phyloP scores from a whole-genome alignment of 1,284 basidiomycete genomes.

The Trametes hirsuta region DNA sequence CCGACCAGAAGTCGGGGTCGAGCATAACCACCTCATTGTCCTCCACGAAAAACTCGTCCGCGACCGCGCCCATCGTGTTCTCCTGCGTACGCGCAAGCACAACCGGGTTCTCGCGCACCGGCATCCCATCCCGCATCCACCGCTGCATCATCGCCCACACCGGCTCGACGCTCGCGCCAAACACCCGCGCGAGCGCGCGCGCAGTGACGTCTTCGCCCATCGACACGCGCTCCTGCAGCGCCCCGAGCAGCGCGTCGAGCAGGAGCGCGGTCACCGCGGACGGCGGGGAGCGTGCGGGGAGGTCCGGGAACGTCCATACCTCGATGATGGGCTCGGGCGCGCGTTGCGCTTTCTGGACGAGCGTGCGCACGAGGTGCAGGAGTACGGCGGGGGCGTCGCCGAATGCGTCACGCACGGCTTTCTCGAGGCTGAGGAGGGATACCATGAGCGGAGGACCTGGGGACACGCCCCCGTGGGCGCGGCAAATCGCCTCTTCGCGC shows the following conservation, averaged over 20 bases:
- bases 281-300: slow-evolving; percentile 50
- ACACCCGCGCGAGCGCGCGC: slow-evolving; percentile 61
- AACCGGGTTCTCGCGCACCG: slow-evolving; percentile 41
- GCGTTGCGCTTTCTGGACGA: slow-evolving; percentile 35
- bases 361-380: slow-evolving; percentile 42
- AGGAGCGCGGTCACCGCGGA: slow-evolving; percentile 54
- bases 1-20: slow-evolving; percentile 82
- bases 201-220: slow-evolving; percentile 58
- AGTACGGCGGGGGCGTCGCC: slow-evolving; percentile 59
- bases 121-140: slow-evolving; percentile 81
- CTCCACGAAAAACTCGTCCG: slow-evolving; percentile 85
- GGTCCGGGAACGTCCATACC: slow-evolving; percentile 46
- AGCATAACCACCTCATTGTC: slow-evolving; percentile 64
- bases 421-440: slow-evolving; percentile 70
- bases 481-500: slow-evolving; percentile 67
- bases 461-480: slow-evolving; percentile 48
- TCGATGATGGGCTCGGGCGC: slow-evolving; percentile 33
- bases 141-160: slow-evolving; percentile 72
- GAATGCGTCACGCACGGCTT: slow-evolving; percentile 59
- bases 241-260: slow-evolving; percentile 63
- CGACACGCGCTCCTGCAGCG: slow-evolving; percentile 56
- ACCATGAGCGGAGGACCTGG: slow-evolving; percentile 48
- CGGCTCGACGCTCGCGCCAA: slow-evolving; percentile 66
- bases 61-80: slow-evolving; percentile 36
- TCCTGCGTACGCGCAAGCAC: slow-evolving; percentile 13